Conservation (phyloP, 139 green algal species). For the Desmodesmus armatus region DNA sequence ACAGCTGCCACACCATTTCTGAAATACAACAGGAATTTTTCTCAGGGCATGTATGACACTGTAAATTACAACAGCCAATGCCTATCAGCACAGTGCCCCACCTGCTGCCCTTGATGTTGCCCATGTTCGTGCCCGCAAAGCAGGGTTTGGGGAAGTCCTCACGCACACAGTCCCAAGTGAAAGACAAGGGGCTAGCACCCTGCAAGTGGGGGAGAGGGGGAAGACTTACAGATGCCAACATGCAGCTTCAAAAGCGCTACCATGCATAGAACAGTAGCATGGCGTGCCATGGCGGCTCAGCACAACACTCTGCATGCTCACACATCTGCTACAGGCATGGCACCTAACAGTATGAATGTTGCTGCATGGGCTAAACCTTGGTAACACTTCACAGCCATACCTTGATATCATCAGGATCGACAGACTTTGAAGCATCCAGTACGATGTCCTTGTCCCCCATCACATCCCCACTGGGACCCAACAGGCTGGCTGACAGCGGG, state of each 20-base stretch:
- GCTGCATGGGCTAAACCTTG: no score
- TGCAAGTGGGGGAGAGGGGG: no score
- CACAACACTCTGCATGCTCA: neutral
- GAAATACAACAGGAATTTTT: no score
- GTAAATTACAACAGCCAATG: no score
- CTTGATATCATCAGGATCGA: slow-evolving; percentile 1
- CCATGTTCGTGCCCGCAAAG: neutral
- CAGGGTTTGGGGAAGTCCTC: neutral
- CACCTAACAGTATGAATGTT: neutral
- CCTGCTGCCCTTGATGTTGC: neutral
- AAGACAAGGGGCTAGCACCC: neutral
- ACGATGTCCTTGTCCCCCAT: neutral
- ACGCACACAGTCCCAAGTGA: neutral
- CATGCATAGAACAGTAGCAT: no score
- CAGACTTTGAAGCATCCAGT: neutral
- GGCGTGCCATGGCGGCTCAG: no score
- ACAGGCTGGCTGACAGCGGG: neutral
- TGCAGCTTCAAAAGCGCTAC: no score
- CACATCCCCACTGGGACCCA: neutral
- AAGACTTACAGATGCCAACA: no score
- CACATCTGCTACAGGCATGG: neutral
- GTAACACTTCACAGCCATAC: neutral
- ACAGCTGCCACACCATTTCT: neutral
- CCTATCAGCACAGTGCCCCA: no score
- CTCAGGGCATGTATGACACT: no score